Percentiles rank a stretch among this genome's conserved stretches.
phyloP scores from a whole-genome alignment of 352 stramenopile species.

The Pythium oligandrum region DNA sequence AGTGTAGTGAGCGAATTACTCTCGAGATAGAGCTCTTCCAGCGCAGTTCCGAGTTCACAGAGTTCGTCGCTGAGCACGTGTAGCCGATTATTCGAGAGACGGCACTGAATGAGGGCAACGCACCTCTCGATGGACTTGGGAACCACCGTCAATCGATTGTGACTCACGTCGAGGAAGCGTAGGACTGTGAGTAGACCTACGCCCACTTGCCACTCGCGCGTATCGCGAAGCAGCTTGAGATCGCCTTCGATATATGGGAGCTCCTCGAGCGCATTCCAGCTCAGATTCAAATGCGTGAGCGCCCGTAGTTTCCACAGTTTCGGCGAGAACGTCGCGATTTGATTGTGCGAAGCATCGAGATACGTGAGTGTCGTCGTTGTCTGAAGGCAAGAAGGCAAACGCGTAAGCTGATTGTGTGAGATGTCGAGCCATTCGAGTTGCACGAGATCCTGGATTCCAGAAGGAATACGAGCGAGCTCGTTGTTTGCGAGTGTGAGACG shows the following conservation, averaged over 20 bases:
- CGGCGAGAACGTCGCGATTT: slow-evolving; percentile 53
- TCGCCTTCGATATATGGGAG: slow-evolving; percentile 65
- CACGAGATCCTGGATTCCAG: slow-evolving; percentile 63
- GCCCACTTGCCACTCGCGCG: slow-evolving; percentile 65
- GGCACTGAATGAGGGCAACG: slow-evolving; percentile 26
- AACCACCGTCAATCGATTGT: slow-evolving; percentile 43
- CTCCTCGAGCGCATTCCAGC: slow-evolving; percentile 42
- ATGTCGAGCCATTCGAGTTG: slow-evolving; percentile 50
- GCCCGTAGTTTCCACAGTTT: slow-evolving; percentile 59
- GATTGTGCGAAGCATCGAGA: slow-evolving; percentile 52
- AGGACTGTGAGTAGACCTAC: slow-evolving; percentile 41
- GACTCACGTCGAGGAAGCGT: slow-evolving; percentile 35
- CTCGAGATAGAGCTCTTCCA: slow-evolving; percentile 32
- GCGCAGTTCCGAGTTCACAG: slow-evolving; percentile 20
- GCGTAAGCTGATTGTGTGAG: slow-evolving; percentile 49
- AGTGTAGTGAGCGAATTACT: slow-evolving; percentile 38
- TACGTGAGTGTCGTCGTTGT: slow-evolving; percentile 41
- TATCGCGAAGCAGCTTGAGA: slow-evolving; percentile 64
- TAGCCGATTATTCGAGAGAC: slow-evolving; percentile 54
- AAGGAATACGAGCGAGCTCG: slow-evolving; percentile 51
- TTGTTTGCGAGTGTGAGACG: slow-evolving; percentile 47
- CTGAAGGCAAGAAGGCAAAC: slow-evolving; percentile 61
- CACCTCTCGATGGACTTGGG: slow-evolving; percentile 55
- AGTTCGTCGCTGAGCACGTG: slow-evolving; percentile 32
- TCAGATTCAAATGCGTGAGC: slow-evolving; percentile 45